Evolutionary conservation across 805 yeast species (phyloP).

Genomic region (Saturnispora zaruensis): DNA sequence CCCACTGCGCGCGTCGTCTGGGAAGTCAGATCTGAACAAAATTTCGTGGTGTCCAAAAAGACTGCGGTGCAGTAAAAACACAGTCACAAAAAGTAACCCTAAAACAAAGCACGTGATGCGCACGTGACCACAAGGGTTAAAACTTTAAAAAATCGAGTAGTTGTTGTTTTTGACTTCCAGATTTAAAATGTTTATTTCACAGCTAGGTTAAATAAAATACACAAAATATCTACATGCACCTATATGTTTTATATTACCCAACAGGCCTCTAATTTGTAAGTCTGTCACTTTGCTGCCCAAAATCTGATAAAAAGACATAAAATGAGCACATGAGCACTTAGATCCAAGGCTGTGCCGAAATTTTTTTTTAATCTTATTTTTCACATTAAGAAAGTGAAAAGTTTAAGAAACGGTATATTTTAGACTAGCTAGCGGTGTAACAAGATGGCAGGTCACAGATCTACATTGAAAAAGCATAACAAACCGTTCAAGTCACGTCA

Average conservation of each 20-base stretch:
- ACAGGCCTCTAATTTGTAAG: no score
- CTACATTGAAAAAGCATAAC: conserved; percentile 74
- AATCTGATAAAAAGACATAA: no score
- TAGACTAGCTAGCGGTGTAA: neutral
- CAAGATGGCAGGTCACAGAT: conserved; percentile 71
- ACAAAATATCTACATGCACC: no score
- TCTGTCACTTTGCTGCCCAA: no score
- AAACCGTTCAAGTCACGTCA: conserved; percentile 90
- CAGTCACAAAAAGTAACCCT: conserved; percentile 6
- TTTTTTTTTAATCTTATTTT: no score
- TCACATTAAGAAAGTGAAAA: neutral
- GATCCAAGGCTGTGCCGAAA: neutral
- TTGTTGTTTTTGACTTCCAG: neutral
- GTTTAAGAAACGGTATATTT: neutral
- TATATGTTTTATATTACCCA: no score
- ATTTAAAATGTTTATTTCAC: no score
- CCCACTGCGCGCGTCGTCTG: neutral
- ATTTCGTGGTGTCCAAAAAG: neutral
- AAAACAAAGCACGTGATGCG: neutral
- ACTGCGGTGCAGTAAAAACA: neutral
- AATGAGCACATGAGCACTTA: neutral
- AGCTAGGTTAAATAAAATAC: no score
- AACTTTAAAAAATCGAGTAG: neutral
- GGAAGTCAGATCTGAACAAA: neutral
- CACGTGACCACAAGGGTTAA: conserved; percentile 2